Evolutionary conservation across 371 early-diverging fungal genomes (phyloP).

Genomic region (Actinomortierella wolfii): DNA sequence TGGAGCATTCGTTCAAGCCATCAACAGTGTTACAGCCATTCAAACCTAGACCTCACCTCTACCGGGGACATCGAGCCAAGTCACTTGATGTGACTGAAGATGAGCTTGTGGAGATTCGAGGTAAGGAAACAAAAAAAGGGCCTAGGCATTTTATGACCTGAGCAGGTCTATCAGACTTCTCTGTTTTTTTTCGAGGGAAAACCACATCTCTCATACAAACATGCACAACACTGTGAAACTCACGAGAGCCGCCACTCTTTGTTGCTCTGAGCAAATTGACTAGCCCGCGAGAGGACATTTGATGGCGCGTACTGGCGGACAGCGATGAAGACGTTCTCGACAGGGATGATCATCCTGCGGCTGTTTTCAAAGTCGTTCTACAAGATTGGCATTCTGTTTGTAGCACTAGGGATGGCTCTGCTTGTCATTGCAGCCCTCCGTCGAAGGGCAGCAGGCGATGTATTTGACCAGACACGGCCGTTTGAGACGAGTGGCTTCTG

Average conservation of each 20-base stretch:
- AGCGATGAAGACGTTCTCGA: constrained; percentile 68
- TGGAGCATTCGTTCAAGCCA: no score
- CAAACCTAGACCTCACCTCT: constrained; percentile 21
- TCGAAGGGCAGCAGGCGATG: constrained; percentile 47
- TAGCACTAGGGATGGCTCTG: constrained; percentile 70
- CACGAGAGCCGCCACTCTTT: not conserved
- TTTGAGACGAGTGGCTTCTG: constrained; percentile 43
- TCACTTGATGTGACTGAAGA: constrained; percentile 41
- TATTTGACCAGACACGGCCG: constrained; percentile 35
- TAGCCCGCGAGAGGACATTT: constrained; percentile 77
- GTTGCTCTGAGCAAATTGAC: not conserved
- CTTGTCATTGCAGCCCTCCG: constrained; percentile 67
- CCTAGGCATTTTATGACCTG: no score
- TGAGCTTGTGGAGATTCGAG: constrained; percentile 41
- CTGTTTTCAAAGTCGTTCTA: constrained; percentile 73
- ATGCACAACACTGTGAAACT: no score
- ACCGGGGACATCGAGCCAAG: constrained; percentile 34
- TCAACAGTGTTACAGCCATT: no score
- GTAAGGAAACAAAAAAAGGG: constrained; percentile 6
- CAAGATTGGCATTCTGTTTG: constrained; percentile 75
- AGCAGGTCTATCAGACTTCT: no score
- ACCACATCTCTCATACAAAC: no score
- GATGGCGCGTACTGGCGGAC: constrained; percentile 85
- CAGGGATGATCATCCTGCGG: constrained; percentile 70
- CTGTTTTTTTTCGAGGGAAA: constrained; percentile 35